Evolutionary conservation across 495 filamentous ascomycete genomes (phyloP).

Genomic region (Aspergillus indologenus): DNA sequence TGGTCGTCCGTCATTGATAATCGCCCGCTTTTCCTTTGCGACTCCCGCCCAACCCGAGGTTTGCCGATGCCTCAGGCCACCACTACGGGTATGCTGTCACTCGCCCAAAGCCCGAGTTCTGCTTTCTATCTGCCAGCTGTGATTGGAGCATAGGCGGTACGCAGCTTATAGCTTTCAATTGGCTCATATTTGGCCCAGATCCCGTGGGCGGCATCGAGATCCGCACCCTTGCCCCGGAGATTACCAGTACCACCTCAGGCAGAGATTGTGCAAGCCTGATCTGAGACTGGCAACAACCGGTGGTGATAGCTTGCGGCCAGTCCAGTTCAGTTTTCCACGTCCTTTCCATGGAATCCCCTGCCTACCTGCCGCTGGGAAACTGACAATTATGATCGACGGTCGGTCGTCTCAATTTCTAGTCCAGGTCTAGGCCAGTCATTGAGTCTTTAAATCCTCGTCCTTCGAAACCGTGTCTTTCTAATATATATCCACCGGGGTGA

Average conservation of each 20-base stretch:
- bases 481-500: no score
- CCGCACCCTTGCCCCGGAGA: background rate
- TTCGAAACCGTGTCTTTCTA: no score
- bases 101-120: conserved; percentile 18
- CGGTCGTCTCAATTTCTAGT: background rate
- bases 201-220: background rate
- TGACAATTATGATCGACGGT: background rate
- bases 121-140: conserved; percentile 26
- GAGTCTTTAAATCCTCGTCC: background rate
- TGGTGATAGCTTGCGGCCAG: background rate
- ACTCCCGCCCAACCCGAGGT: conserved; percentile 19
- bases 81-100: conserved; percentile 22
- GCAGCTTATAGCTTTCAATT: background rate
- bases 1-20: conserved; percentile 15
- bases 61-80: conserved; percentile 34
- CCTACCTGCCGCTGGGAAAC: background rate
- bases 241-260: background rate
- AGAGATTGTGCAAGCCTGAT: background rate
- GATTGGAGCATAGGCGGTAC: conserved; percentile 27
- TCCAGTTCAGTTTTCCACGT: background rate
- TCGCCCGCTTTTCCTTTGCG: conserved; percentile 13
- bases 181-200: background rate
- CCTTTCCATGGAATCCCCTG: background rate
- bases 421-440: background rate
- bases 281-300: no score